Percentiles rank a stretch among this genome's conserved stretches.
Evolutionary conservation across 2,329 filamentous ascomycete species (phyloP).

Genomic region (Drechslerella dactyloides): DNA sequence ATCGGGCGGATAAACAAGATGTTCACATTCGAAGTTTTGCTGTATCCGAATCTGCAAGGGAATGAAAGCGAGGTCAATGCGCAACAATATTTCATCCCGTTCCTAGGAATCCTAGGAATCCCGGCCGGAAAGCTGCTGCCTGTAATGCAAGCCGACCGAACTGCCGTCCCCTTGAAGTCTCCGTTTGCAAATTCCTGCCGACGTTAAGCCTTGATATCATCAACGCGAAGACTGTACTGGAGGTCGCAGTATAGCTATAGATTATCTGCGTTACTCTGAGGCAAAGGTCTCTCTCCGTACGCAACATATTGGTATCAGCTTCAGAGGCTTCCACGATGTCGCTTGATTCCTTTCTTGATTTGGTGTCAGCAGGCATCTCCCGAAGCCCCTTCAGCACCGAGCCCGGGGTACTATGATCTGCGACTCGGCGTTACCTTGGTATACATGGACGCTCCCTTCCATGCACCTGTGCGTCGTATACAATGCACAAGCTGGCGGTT

Average conservation of each 20-base stretch:
- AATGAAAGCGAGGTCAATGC: slow-evolving; percentile 36
- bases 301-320: too few species aligned
- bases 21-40: not conserved
- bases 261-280: too few species aligned
- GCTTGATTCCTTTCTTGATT: too few species aligned
- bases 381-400: not conserved
- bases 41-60: slow-evolving; percentile 3
- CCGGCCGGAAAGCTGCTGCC: not conserved
- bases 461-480: slow-evolving; percentile 5
- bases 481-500: not conserved
- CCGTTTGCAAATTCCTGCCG: too few species aligned
- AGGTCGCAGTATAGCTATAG: too few species aligned
- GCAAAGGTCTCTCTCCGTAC: too few species aligned
- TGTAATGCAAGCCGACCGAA: not conserved
- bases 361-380: too few species aligned
- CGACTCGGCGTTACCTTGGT: slow-evolving; percentile 14
- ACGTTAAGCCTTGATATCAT: too few species aligned
- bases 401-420: slow-evolving; percentile 3
- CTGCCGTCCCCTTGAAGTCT: not conserved
- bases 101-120: not conserved
- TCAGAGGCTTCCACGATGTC: too few species aligned
- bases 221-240: too few species aligned
- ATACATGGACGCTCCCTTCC: not conserved
- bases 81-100: slow-evolving; percentile 10
- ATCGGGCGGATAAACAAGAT: slow-evolving; percentile 36